Evolutionary conservation across 768 basidiomycete genomes (phyloP), one percentile per base, ranked within the genome.

Genomic region (Phanerodontia chrysosporium): DNA sequence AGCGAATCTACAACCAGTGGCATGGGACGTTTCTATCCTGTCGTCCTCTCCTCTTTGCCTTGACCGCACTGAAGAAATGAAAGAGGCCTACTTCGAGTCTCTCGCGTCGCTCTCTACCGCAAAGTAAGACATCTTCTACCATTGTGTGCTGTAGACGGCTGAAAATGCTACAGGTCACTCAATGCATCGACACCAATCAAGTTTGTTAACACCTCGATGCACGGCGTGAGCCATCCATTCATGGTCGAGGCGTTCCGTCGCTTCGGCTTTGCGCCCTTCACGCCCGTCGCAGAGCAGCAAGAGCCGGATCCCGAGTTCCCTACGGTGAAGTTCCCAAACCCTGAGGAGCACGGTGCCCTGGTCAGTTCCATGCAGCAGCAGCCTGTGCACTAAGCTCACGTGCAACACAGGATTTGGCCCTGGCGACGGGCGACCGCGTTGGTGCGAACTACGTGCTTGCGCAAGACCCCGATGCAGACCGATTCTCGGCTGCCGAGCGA

Each of bases 161-260:
- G 14, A 74, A 6, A 67, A 3, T 27, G 46, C 22, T 25, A 3
- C 24, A 67, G 63, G 30, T 45, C 64, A 0, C 35, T 66, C 13
- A 85, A 83, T 62, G 62, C 72, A 0, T 62, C 65, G 5, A 66
- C 73, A 1, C 36, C 73, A 4, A 58, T 86, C 61, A 82, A 77
- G 64, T 91, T 95, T 64, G 88, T 92, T 21, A 92, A 92, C 67
- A 95, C 94, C 0, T 89, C 92, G 0, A 87, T 95, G 89, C 93
- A 95, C 65, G 93, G 93, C 0, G 93, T 95, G 55, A 85, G 91
- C 63, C 80, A 93, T 69, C 71, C 76, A 4, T 87, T 88, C 64
- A 77, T 84, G 42, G 72, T 70, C 8, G 69, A 75, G 51, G 87
- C 83, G 0, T 88, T 95, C 59, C 72, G 76, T 39, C 60, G 72